Evolutionary conservation across 2,329 filamentous ascomycete genomes (phyloP), one percentile per base, ranked within the genome.

Genomic region (Hypoxylon sp.): DNA sequence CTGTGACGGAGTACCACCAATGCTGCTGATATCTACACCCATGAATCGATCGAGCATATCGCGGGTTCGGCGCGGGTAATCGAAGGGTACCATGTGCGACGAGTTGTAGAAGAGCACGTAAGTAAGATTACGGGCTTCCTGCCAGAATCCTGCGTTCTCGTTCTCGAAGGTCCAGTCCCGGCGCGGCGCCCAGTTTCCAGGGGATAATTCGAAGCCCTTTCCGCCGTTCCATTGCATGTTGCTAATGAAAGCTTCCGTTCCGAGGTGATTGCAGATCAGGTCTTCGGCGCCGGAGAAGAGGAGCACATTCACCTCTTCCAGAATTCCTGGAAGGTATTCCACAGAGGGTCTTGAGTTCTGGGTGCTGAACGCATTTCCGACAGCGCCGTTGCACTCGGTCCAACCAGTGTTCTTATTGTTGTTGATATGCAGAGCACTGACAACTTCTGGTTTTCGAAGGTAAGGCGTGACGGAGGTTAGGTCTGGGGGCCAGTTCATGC

Each of bases 21-120:
- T 95, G 66, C 83, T 88, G 63, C 84, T 88, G 60, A 97, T 95
- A 67, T 97, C 91, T 29, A 99, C 90, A 37, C 85, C 84, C 81
- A 97, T 91, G 74, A 99, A 96, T 29, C 94, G 89, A 72, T 99
- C 93, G 11, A 99, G 84, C 94, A 99, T 99, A 70, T 97, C 94
- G 55, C 93, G 84, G 13, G 87, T 89, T 54, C 91, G 87, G 36
- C 91, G 86, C 1, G 93, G 87, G 63, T 89, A 89, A 71, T 99
- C 93, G 67, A 94, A 97, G 1, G 94, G 95, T 1, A 99, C 94
- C 94, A 99, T 99, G 72, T 99, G 94, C 38, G 90, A 96, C 11
- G 91, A 86, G 71, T 99, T 96, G 77, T 96, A 90, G 74, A 97
- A 96, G 29, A 95, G 79, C 21, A 99, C 87, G 68, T 99, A 99